phyloP scores from a whole-genome alignment of 306 rosid species.

The barrel medic (Medicago truncatula) region DNA sequence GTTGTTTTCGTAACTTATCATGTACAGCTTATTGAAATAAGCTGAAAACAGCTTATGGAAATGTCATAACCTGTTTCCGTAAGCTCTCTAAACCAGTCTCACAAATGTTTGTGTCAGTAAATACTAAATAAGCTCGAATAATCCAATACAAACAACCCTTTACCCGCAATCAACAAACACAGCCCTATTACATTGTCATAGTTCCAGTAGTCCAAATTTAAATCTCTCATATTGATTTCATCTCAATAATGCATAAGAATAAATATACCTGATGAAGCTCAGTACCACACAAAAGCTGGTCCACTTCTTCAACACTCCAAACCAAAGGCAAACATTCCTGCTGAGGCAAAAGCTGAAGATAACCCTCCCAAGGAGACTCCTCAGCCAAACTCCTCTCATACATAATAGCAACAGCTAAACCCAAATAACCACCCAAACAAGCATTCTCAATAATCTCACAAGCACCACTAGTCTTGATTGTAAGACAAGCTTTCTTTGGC shows the following conservation, averaged over 20 bases:
- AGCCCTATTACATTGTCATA: neutral
- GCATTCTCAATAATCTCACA: conserved; percentile 55
- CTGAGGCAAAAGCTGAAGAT: conserved; percentile 72
- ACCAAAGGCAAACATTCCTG: conserved; percentile 71
- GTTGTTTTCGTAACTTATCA: neutral
- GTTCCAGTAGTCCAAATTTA: neutral
- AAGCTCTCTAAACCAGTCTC: neutral
- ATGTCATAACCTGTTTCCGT: neutral
- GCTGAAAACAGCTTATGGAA: neutral
- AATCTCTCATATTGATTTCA: neutral
- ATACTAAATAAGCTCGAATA: neutral
- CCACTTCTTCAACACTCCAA: conserved; percentile 68
- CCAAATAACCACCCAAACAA: conserved; percentile 61
- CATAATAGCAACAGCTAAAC: conserved; percentile 78
- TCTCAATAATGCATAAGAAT: neutral
- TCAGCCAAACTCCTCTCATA: conserved; percentile 78
- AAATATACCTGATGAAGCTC: conserved; percentile 75
- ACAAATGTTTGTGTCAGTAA: neutral
- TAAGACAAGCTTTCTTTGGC: conserved; percentile 82
- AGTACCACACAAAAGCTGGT: conserved; percentile 68
- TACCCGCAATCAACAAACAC: neutral
- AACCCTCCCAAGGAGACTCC: conserved; percentile 72
- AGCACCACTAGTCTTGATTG: conserved; percentile 68
- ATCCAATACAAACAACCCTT: neutral
- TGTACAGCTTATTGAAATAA: neutral